Percentiles rank a stretch among this genome's conserved stretches.
Conservation (phyloP, 73 alveolate species). For the Chromera velia region DNA sequence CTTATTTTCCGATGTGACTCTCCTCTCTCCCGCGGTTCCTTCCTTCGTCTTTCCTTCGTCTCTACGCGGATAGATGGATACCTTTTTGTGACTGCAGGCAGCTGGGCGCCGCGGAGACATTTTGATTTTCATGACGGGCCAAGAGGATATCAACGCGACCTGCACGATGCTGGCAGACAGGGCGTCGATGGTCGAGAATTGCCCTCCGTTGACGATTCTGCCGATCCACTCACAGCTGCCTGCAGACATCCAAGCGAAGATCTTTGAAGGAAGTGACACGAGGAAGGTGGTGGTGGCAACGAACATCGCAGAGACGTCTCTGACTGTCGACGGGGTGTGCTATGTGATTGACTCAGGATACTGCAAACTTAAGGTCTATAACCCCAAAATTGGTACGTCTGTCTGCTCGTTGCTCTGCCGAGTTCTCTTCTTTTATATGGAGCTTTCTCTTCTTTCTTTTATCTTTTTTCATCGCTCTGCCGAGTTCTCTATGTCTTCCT, state of each 20-base stretch:
- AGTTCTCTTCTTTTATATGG: too few species aligned
- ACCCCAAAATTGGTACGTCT: conserved; percentile 85
- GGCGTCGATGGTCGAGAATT: conserved; percentile 79
- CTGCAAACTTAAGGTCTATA: conserved; percentile 88
- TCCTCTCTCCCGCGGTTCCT: too few species aligned
- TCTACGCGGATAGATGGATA: too few species aligned
- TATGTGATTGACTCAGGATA: conserved; percentile 98
- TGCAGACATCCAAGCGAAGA: conserved; percentile 95
- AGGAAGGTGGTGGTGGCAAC: conserved; percentile 97
- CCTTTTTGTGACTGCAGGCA: too few species aligned
- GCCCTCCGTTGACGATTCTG: conserved; percentile 87
- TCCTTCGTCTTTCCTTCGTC: too few species aligned
- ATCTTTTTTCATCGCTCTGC: too few species aligned
- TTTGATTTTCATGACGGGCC: conserved; percentile 99
- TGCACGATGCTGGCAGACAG: conserved; percentile 85
- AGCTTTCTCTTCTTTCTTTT: too few species aligned
- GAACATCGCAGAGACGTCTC: conserved; percentile 98
- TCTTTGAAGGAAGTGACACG: conserved; percentile 87
- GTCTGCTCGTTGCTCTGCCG: too few species aligned
- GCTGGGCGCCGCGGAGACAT: conserved; percentile 81
- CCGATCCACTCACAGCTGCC: conserved; percentile 98
- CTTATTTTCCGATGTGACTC: too few species aligned
- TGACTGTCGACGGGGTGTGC: conserved; percentile 96
- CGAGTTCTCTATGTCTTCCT: too few species aligned
- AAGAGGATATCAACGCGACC: conserved; percentile 95